A percentile compares a stretch with the other conserved stretches of the same genome.
Conservation (phyloP, 208 protist species). For the Trypanosoma mega region DNA sequence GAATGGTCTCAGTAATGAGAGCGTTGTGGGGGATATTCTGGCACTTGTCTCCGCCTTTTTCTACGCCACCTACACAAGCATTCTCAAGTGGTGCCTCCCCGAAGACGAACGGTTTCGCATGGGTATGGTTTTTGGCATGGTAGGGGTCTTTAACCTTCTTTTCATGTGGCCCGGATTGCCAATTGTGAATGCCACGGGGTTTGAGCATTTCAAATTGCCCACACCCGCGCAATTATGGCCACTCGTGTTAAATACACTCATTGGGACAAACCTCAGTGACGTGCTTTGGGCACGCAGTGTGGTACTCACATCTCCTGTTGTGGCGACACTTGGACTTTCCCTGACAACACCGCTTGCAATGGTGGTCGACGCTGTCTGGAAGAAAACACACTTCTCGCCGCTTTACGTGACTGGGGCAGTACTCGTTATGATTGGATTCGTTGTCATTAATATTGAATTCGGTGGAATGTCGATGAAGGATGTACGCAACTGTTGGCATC, state of each 20-base stretch:
- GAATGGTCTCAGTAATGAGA: conserved; percentile 27
- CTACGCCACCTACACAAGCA: conserved; percentile 87
- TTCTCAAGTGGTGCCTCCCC: conserved; percentile 74
- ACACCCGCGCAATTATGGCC: conserved; percentile 56
- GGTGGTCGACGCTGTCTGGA: conserved; percentile 73
- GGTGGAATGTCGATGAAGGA: neutral
- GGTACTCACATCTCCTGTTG: conserved; percentile 85
- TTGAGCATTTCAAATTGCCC: conserved; percentile 75
- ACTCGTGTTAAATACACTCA: conserved; percentile 77
- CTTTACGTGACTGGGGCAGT: conserved; percentile 74
- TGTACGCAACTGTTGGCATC: conserved; percentile 4
- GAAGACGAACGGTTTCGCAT: conserved; percentile 87
- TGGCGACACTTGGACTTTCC: conserved; percentile 87
- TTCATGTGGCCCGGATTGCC: conserved; percentile 75
- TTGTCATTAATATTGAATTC: conserved; percentile 68
- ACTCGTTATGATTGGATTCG: conserved; percentile 74
- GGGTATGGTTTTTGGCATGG: conserved; percentile 87
- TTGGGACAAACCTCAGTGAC: conserved; percentile 91
- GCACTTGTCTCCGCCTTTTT: conserved; percentile 84
- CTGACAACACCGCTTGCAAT: conserved; percentile 90
- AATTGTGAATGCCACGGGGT: conserved; percentile 44
- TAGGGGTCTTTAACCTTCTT: conserved; percentile 77
- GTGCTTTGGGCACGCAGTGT: conserved; percentile 90
- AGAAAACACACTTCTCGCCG: conserved; percentile 37
- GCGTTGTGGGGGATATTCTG: conserved; percentile 60